These are phyloP conservation scores for Cercospora janseana DNA, from an alignment of 2,329 filamentous ascomycete genomes.

Conservation along the genomic window DNA sequence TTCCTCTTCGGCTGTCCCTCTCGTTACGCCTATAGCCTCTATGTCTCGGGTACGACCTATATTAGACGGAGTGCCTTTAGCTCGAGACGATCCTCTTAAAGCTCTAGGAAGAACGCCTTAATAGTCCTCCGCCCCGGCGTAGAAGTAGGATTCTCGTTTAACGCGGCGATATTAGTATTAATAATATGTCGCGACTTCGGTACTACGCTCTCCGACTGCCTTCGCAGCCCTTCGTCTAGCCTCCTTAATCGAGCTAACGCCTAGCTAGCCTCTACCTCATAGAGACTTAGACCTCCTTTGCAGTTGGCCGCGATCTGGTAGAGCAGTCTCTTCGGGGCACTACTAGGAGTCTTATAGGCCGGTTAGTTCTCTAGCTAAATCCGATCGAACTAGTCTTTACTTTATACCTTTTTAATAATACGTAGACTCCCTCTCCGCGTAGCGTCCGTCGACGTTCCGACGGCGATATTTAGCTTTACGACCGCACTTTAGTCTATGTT, in stretches of 20 bases:
- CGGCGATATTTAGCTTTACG: neutral
- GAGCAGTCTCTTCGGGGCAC: neutral
- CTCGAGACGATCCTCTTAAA: neutral
- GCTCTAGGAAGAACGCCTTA: neutral
- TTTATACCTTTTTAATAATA: neutral
- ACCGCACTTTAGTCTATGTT: neutral
- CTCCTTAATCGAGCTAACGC: neutral
- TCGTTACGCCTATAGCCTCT: neutral
- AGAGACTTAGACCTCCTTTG: neutral
- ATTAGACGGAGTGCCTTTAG: neutral
- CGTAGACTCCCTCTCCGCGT: neutral
- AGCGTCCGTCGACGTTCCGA: neutral
- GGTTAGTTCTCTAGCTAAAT: neutral
- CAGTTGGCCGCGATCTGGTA: neutral
- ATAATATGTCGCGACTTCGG: neutral
- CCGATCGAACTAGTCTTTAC: neutral
- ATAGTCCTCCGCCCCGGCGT: neutral
- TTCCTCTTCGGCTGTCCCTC: neutral
- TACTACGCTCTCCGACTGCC: neutral
- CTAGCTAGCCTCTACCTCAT: neutral
- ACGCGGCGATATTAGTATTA: neutral
- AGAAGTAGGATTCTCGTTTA: neutral
- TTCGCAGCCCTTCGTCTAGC: neutral
- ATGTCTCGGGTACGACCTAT: neutral
- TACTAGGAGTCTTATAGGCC: neutral